Evolutionary conservation across 768 basidiomycete species (phyloP), one percentile per base, ranked within the genome.

Genomic region (Clitopilus passeckerianus): DNA sequence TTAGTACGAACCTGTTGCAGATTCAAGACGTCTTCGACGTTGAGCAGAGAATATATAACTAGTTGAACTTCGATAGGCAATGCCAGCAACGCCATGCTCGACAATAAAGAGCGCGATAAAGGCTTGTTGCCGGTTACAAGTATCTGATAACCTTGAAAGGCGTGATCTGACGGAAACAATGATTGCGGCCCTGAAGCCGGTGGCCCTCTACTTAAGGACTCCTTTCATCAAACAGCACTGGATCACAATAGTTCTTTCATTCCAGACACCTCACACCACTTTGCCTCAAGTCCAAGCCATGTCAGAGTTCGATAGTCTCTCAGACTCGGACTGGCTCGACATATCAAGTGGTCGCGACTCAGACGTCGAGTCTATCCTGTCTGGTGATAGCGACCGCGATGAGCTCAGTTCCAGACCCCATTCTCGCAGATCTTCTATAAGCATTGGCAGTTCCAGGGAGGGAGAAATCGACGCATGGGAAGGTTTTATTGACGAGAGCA

Each of bases 241-340:
- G 71, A 70, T 66, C 71, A 67, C 57, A 65, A 57, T 61, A 59
- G 62, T 60, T 30, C 67, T 72, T 57, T 57, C 65, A 58, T 67
- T 34, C 58, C 70, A 64, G 70, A 77, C 62, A 70, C 68, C 60
- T 68, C 72, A 64, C 74, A 74, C 73, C 74, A 63, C 83, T 71
- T 20, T 50, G 18, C 46, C 10, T 10, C 16, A 50, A 10, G 46
- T 18, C 12, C 18, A 50, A 50, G 46, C 46, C 46, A 50, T 50
- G 46, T 83, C 86, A 65, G 89, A 90, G 69, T 68, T 79, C 63
- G 89, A 88, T 69, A 82, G 72, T 61, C 71, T 84, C 62, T 91
- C 89, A 37, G 90, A 92, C 75, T 90, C 87, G 30, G 90, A 92
- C 72, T 92, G 90, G 90, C 86, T 90, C 67, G 90, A 91, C 66